Percentiles rank a stretch among this genome's conserved stretches.
Evolutionary conservation across 2,329 filamentous ascomycete genomes (phyloP).

Genomic region (Talaromyces marneffei): DNA sequence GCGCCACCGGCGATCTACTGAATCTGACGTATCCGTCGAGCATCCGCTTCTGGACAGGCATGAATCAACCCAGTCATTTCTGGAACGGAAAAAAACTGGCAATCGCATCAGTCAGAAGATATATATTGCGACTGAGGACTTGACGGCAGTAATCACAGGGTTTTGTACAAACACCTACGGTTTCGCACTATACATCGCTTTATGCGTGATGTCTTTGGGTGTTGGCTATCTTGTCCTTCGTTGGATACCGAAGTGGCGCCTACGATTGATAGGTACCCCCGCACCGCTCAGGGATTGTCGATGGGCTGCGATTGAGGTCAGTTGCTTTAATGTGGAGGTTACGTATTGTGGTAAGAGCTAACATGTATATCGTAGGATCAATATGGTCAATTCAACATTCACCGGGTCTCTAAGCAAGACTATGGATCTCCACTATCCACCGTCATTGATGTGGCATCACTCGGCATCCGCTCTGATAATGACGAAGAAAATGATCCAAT

Average conservation of each 20-base stretch:
- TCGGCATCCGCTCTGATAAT: constrained; percentile 58
- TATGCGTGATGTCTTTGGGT: constrained; percentile 70
- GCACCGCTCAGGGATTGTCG: constrained; percentile 67
- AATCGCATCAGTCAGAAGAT: constrained; percentile 78
- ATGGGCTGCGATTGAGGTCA: constrained; percentile 86
- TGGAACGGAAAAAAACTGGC: constrained; percentile 55
- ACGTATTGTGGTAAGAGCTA: neutral
- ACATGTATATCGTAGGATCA: constrained; percentile 58
- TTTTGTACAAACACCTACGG: constrained; percentile 73
- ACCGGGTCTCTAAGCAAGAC: constrained; percentile 56
- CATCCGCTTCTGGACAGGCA: constrained; percentile 63
- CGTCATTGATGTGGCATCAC: constrained; percentile 48
- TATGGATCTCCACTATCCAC: constrained; percentile 61
- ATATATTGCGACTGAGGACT: constrained; percentile 86
- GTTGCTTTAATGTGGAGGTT: constrained; percentile 20
- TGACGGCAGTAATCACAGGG: constrained; percentile 88
- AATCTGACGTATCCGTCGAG: constrained; percentile 43
- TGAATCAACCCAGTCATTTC: constrained; percentile 64
- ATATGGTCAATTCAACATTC: constrained; percentile 86
- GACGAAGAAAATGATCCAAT: constrained; percentile 71
- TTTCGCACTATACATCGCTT: constrained; percentile 59
- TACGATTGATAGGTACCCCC: constrained; percentile 65
- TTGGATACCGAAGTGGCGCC: constrained; percentile 85
- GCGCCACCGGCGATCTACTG: constrained; percentile 29
- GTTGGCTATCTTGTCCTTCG: constrained; percentile 77